Evolutionary conservation across 1,284 basidiomycete species (phyloP).

Genomic region (Entoloma clypeatum): DNA sequence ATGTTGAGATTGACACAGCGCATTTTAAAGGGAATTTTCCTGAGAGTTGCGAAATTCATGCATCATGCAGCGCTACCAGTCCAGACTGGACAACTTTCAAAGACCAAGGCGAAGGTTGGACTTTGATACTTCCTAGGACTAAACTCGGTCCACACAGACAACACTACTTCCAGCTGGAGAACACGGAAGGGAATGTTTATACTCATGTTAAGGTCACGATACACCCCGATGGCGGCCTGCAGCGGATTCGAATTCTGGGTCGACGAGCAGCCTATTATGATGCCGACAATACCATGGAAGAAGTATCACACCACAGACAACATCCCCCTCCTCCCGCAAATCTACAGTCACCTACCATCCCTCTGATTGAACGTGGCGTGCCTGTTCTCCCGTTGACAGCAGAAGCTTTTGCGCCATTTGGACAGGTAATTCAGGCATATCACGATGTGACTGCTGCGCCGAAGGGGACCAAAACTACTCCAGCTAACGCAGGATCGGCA

Average conservation of each 20-base stretch:
- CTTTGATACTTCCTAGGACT: slow-evolving; percentile 67
- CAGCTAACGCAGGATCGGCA: slow-evolving; percentile 86
- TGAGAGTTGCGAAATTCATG: slow-evolving; percentile 83
- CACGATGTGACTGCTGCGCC: slow-evolving; percentile 61
- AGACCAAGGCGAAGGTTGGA: slow-evolving; percentile 61
- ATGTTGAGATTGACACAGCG: slow-evolving; percentile 89
- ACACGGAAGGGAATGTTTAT: slow-evolving; percentile 54
- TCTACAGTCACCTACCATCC: not conserved
- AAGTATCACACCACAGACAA: too few relatives aligned
- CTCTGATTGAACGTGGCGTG: slow-evolving; percentile 28
- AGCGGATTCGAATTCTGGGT: slow-evolving; percentile 84
- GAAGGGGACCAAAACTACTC: slow-evolving; percentile 64
- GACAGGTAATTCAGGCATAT: slow-evolving; percentile 85
- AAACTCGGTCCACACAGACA: slow-evolving; percentile 88
- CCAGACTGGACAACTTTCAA: slow-evolving; percentile 39
- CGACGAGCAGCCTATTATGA: slow-evolving; percentile 32
- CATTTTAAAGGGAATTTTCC: slow-evolving; percentile 98
- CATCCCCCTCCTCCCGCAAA: too few relatives aligned
- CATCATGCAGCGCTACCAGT: slow-evolving; percentile 44
- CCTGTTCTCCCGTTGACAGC: slow-evolving; percentile 77
- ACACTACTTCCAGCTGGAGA: slow-evolving; percentile 83
- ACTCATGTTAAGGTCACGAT: slow-evolving; percentile 90
- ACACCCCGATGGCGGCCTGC: slow-evolving; percentile 94
- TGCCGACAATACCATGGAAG: too few relatives aligned
- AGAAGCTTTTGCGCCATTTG: slow-evolving; percentile 81